Conservation (phyloP, 192 early-diverging fungal species). For the Backusella psychrophila region DNA sequence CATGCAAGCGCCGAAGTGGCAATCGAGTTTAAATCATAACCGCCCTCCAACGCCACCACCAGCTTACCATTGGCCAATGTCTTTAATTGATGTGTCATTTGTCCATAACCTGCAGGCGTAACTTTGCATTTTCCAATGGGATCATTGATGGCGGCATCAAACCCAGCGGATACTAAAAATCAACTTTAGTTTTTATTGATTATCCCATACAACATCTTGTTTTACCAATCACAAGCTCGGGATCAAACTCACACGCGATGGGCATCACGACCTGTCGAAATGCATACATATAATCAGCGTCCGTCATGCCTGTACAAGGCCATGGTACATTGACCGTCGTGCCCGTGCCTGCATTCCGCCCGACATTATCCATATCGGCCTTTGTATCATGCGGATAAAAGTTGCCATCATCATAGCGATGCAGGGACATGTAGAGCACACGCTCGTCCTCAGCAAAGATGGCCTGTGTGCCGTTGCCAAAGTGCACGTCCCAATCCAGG, state of each 20-base stretch:
- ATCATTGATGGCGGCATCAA: constrained; percentile 85
- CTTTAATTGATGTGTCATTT: constrained; percentile 83
- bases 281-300: constrained; percentile 85
- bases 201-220: too few species aligned
- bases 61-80: constrained; percentile 66
- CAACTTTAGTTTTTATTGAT: too few species aligned
- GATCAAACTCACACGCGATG: constrained; percentile 76
- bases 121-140: constrained; percentile 83
- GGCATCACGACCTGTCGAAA: constrained; percentile 81
- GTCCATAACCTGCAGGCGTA: constrained; percentile 76
- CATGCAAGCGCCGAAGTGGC: constrained; percentile 77
- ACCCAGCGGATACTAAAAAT: constrained; percentile 77
- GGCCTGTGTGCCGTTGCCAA: constrained; percentile 92
- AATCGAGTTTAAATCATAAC: constrained; percentile 78
- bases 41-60: constrained; percentile 82
- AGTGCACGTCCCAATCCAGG: constrained; percentile 95
- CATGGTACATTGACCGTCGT: constrained; percentile 88
- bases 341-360: constrained; percentile 55
- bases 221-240: constrained; percentile 70
- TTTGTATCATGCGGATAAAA: constrained; percentile 75
- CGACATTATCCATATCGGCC: constrained; percentile 55
- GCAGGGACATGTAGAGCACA: constrained; percentile 84
- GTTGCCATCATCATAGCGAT: constrained; percentile 72
- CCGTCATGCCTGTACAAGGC: constrained; percentile 67
- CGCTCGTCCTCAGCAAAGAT: constrained; percentile 72